phyloP scores from a whole-genome alignment of 1,284 basidiomycete genomes.

The Puccinia triticina region DNA sequence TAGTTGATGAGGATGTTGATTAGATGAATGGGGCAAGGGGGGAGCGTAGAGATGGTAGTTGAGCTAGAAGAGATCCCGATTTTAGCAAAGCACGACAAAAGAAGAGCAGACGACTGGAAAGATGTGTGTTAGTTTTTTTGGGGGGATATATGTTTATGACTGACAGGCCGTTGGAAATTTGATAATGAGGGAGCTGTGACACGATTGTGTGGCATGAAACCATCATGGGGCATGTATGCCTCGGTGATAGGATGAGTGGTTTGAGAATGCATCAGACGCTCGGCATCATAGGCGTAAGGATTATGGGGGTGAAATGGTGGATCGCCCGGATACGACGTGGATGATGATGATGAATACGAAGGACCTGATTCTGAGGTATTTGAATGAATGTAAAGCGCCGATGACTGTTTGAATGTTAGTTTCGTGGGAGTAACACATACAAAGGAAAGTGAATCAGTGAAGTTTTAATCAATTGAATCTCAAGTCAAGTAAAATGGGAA shows the following conservation, averaged over 20 bases:
- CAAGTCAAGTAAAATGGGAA: background rate
- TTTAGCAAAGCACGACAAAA: background rate
- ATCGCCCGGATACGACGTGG: constrained; percentile 16
- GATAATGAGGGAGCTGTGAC: constrained; percentile 44
- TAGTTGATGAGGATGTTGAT: constrained; percentile 63
- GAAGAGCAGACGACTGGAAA: background rate
- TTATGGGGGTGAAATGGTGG: constrained; percentile 45
- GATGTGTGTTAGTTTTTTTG: background rate
- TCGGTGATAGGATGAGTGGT: constrained; percentile 12
- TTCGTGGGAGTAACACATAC: too few relatives aligned
- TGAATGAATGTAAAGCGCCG: constrained; percentile 28
- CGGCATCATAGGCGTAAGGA: constrained; percentile 48
- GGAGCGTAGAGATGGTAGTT: constrained; percentile 89
- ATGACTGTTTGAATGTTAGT: constrained; percentile 27
- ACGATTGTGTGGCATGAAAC: constrained; percentile 15
- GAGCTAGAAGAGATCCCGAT: constrained; percentile 65
- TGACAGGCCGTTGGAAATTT: constrained; percentile 50
- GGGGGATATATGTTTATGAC: constrained; percentile 3
- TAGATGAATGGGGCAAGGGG: constrained; percentile 65
- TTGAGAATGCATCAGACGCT: constrained; percentile 36
- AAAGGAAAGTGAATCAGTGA: too few relatives aligned
- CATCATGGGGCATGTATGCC: constrained; percentile 25
- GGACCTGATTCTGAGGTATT: constrained; percentile 34
- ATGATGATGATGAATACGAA: constrained; percentile 46
- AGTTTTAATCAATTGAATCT: background rate